These are phyloP conservation scores for Basidioascus undulatus DNA, from an alignment of 768 basidiomycete genomes.

Conservation along the genomic window DNA sequence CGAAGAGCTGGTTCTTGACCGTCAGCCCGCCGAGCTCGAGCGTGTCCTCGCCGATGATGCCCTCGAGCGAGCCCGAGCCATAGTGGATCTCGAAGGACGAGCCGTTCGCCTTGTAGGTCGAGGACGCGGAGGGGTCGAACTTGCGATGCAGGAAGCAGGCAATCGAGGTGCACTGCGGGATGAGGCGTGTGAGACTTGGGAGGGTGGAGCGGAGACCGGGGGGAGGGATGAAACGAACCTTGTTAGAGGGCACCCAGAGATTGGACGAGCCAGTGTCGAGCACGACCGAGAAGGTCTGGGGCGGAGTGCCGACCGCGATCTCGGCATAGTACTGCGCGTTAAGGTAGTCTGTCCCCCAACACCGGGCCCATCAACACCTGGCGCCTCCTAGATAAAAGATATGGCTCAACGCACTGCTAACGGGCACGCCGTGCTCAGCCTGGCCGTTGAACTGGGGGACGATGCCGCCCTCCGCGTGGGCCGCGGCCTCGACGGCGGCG, in stretches of 20 bases:
- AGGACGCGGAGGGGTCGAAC: conserved; percentile 57
- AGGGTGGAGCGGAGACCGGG: neutral
- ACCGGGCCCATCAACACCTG: neutral
- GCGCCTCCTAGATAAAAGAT: neutral
- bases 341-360: conserved; percentile 55
- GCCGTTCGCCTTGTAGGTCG: conserved; percentile 74
- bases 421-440: conserved; percentile 65
- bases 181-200: conserved; percentile 17
- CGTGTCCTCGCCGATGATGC: conserved; percentile 67
- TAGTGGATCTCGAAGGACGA: conserved; percentile 73
- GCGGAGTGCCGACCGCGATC: conserved; percentile 23
- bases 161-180: conserved; percentile 53
- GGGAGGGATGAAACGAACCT: conserved; percentile 17
- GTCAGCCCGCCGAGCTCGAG: conserved; percentile 59
- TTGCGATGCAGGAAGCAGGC: conserved; percentile 81
- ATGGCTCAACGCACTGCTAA: conserved; percentile 43
- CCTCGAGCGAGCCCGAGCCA: conserved; percentile 90
- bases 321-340: conserved; percentile 93
- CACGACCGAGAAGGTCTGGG: conserved; percentile 61
- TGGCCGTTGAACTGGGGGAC: conserved; percentile 23
- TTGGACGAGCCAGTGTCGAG: conserved; percentile 60
- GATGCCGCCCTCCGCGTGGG: neutral
- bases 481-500: conserved; percentile 11
- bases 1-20: conserved; percentile 59
- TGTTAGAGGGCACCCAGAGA: conserved; percentile 44